These are phyloP conservation scores for Candolleomyces eurysporus DNA, from an alignment of 768 basidiomycete species.

Conservation along the genomic window DNA sequence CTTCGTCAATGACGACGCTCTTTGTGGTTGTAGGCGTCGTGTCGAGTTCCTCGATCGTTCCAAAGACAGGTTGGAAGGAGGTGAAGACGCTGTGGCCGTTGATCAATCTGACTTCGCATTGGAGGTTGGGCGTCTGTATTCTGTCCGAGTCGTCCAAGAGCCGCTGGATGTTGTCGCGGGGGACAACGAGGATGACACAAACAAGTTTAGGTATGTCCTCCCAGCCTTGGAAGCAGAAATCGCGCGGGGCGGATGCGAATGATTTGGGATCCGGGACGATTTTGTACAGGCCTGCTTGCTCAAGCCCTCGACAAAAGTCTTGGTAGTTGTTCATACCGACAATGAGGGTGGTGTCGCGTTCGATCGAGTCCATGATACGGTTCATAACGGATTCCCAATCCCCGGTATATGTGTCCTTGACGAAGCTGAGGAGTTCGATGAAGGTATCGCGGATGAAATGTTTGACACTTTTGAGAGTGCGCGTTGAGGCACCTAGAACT, in stretches of 20 bases:
- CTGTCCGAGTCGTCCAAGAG: slow-evolving; percentile 13
- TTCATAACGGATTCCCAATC: slow-evolving; percentile 45
- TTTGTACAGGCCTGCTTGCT: slow-evolving; percentile 34
- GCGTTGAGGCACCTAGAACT: slow-evolving; percentile 14
- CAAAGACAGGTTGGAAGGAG: slow-evolving; percentile 32
- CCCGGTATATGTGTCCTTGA: slow-evolving; percentile 28
- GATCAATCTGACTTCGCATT: slow-evolving; percentile 26
- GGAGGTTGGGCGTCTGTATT: slow-evolving; percentile 29
- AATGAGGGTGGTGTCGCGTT: slow-evolving; percentile 17
- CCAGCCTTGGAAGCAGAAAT: slow-evolving; percentile 25
- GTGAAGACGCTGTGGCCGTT: slow-evolving; percentile 29
- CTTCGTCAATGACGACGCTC: slow-evolving; percentile 26
- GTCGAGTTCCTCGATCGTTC: slow-evolving; percentile 14
- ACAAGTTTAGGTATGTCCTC: slow-evolving; percentile 28
- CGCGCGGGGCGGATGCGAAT: slow-evolving; percentile 2
- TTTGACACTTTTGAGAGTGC: not conserved
- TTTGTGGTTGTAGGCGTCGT: not conserved
- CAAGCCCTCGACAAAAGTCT: slow-evolving; percentile 45
- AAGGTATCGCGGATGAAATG: slow-evolving; percentile 52
- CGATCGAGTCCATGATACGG: slow-evolving; percentile 24
- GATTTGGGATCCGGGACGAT: slow-evolving; percentile 12
- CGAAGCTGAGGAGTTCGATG: slow-evolving; percentile 38
- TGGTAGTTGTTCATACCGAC: slow-evolving; percentile 35
- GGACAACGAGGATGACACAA: slow-evolving; percentile 33
- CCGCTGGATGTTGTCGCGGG: slow-evolving; percentile 28